Conservation (phyloP, 2,329 filamentous ascomycete genomes). For the Fusarium longipes region DNA sequence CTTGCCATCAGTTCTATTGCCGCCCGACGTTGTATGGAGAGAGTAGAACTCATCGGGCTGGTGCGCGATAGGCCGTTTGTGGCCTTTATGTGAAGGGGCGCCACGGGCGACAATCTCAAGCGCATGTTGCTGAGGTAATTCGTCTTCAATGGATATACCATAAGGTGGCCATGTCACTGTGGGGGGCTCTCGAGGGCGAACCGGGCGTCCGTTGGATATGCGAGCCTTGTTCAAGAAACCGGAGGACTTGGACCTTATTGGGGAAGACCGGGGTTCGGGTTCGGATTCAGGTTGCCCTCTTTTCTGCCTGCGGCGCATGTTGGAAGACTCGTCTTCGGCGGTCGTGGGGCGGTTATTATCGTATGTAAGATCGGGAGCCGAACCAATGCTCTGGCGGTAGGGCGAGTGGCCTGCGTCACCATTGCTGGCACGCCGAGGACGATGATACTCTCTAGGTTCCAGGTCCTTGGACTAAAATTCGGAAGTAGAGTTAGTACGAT, state of each 20-base stretch:
- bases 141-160: slow-evolving; percentile 60
- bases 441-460: slow-evolving; percentile 36
- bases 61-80: slow-evolving; percentile 65
- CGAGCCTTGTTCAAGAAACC: slow-evolving; percentile 30
- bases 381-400: slow-evolving; percentile 49
- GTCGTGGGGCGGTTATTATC: slow-evolving; percentile 34
- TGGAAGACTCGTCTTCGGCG: slow-evolving; percentile 36
- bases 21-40: slow-evolving; percentile 62
- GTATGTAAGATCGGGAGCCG: slow-evolving; percentile 49
- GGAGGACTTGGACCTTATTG: slow-evolving; percentile 32
- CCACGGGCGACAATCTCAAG: slow-evolving; percentile 69
- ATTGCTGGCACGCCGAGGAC: slow-evolving; percentile 38
- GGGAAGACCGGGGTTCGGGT: slow-evolving; percentile 30
- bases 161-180: slow-evolving; percentile 67
- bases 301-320: slow-evolving; percentile 56
- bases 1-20: slow-evolving; percentile 57
- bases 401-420: slow-evolving; percentile 19
- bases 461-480: slow-evolving; percentile 28
- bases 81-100: slow-evolving; percentile 66
- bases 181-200: slow-evolving; percentile 50
- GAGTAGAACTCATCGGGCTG: slow-evolving; percentile 66
- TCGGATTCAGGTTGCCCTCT: slow-evolving; percentile 52
- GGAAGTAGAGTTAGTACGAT: slow-evolving; percentile 18
- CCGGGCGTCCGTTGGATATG: slow-evolving; percentile 32
- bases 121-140: slow-evolving; percentile 65